Evolutionary conservation across 2,329 filamentous ascomycete genomes (phyloP), one percentile per base, ranked within the genome.

Genomic region (Penicillium hordei): DNA sequence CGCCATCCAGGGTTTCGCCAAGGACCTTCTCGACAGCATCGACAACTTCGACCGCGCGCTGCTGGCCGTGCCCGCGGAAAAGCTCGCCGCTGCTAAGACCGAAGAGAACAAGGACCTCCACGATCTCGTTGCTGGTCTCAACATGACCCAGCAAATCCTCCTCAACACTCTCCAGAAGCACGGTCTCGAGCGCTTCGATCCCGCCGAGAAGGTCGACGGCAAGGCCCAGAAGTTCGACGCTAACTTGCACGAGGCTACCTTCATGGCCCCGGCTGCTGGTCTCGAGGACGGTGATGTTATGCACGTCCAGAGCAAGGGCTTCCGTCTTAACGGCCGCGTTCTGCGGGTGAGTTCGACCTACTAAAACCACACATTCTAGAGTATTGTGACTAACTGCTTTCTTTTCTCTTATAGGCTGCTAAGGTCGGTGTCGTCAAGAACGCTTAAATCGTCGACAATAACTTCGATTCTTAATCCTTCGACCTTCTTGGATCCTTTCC

Each of bases 391-490:
- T 55, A 21, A 58, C 43, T 55, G 21, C 58, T 43, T 46, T 66
- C 52, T 61, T 53, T 50, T 59, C 46, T 50, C 8, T 58, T 31
- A 56, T 27, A 80, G 77, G 91, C 93, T 63, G 91, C 93, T 72
- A 96, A 97, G 84, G 93, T 97, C 63, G 93, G 93, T 72, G 92
- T 97, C 57, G 93, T 96, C 65, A 96, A 94, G 85, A 96, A 94
- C 80, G 68, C 71, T 52, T 81, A 75, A 74, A 63, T 52, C 34
- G 10, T 23, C 31, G 21, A 43, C 38, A 51, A 56, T 53, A 61
- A 50, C 29, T 42, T 38, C 55, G 49, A 58, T 49, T 36, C 45
- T 53, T 58, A 51, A 52, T 39, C 36, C 45, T 50, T 34, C 31
- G 17, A 52, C 36, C 31, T 29, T 38, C 23, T n/a, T 15, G 27